These are phyloP conservation scores for Davidsoniella australis DNA, from an alignment of 2,329 filamentous ascomycete genomes.

Conservation along the genomic window DNA sequence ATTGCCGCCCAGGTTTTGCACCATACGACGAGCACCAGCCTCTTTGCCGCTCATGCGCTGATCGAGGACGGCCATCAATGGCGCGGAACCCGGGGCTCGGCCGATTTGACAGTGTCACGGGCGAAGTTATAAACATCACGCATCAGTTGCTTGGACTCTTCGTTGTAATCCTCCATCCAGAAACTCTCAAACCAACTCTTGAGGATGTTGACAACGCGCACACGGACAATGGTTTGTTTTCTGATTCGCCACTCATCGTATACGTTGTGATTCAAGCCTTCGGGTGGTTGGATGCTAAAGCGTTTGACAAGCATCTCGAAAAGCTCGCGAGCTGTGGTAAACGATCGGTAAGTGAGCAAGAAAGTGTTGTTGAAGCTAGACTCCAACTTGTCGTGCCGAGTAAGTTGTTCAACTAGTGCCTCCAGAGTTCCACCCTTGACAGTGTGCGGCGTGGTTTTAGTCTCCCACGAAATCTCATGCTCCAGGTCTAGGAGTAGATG, in stretches of 20 bases:
- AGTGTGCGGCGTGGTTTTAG: slow-evolving; percentile 55
- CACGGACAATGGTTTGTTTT: slow-evolving; percentile 91
- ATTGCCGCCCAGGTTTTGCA: slow-evolving; percentile 69
- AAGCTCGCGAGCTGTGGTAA: slow-evolving; percentile 75
- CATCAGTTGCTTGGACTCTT: slow-evolving; percentile 69
- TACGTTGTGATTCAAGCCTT: slow-evolving; percentile 57
- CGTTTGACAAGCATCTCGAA: slow-evolving; percentile 85
- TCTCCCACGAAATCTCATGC: slow-evolving; percentile 76
- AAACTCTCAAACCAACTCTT: slow-evolving; percentile 98
- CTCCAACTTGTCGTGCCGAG: slow-evolving; percentile 86
- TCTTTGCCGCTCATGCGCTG: slow-evolving; percentile 81
- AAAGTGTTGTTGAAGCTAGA: slow-evolving; percentile 96
- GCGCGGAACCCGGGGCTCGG: slow-evolving; percentile 79
- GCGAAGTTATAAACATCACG: slow-evolving; percentile 82
- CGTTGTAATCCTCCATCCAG: slow-evolving; percentile 92
- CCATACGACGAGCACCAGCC: slow-evolving; percentile 65
- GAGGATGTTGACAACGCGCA: slow-evolving; percentile 91
- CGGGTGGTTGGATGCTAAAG: slow-evolving; percentile 82
- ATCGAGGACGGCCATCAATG: slow-evolving; percentile 73
- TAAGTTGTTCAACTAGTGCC: slow-evolving; percentile 85
- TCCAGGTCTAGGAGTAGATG: slow-evolving; percentile 79
- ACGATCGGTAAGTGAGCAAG: slow-evolving; percentile 88
- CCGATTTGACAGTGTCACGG: slow-evolving; percentile 79
- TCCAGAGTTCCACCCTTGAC: slow-evolving; percentile 80
- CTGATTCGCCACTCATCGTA: slow-evolving; percentile 79